Base-by-base conservation (phyloP, 768 basidiomycete genomes). In the Suillus cothurnatus region DNA sequence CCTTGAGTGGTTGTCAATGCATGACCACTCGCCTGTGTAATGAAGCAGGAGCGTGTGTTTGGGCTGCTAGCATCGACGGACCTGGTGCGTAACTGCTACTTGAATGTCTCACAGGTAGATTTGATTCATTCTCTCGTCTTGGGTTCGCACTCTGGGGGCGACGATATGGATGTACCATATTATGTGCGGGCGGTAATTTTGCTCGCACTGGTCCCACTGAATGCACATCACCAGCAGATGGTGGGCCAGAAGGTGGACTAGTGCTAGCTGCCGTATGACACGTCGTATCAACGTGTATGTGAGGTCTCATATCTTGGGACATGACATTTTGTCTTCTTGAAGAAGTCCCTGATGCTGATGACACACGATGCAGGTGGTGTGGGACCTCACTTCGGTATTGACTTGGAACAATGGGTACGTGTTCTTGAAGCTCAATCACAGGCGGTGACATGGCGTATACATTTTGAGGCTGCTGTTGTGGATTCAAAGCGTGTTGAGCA, bases 261-360 rank as follows among this genome's bases (percentile, higher is more conserved):
- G 68, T 68, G 63, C 76, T 76, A 21, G 72, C 63, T 65, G 72
- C 69, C 47, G 67, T 74, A 75, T 55, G 36, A 62, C 68, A 68
- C 61, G n/a, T 65, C 67, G 75, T 76, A 66, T 77, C 77, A 68
- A 78, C 75, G 68, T 74, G 71, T 62, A 77, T 70, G 65, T 60
- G 60, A 26, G 69, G 75, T 73, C 76, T 76, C 75, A 78, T 70
- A 68, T 75, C 71, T 69, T 74, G 68, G 66, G 67, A 71, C 58
- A 59, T 21, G 39, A 52, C 31, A 39, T 52, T 65, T 57, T 39
- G 45, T 26, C 64, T 65, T 58, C 52, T 50, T 32, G 47, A 34
- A 34, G 64, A 50, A 17, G 23, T 56, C 61, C 68, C 61, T 3
- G 76, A 63, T 6, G 53, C 32, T 53, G 66, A 45, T 47, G 61